These are phyloP conservation scores for Claviceps lovelessii DNA, from an alignment of 2,329 filamentous ascomycete species.

Conservation along the genomic window DNA sequence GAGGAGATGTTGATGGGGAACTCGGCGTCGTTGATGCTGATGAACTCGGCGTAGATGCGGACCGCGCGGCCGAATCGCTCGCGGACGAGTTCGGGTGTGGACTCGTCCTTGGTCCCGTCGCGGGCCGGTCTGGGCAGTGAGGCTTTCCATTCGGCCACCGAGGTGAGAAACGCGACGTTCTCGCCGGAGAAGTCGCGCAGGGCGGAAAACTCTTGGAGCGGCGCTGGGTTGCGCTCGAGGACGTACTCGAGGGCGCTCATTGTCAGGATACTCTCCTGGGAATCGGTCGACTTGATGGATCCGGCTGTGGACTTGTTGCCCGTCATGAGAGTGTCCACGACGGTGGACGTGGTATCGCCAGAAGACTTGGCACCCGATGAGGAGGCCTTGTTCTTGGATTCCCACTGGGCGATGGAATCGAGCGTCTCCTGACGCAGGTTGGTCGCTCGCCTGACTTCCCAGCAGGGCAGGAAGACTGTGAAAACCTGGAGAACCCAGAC, in stretches of 20 bases:
- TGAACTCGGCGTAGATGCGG: constrained; percentile 45
- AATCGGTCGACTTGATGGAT: constrained; percentile 8
- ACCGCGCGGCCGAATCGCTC: constrained; percentile 43
- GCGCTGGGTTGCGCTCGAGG: constrained; percentile 41
- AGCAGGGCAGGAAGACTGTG: constrained; percentile 47
- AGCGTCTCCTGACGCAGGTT: constrained; percentile 27
- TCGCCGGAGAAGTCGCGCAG: constrained; percentile 55
- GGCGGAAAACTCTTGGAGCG: constrained; percentile 50
- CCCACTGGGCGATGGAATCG: constrained; percentile 30
- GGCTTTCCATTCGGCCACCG: constrained; percentile 41
- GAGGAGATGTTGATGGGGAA: constrained; percentile 53
- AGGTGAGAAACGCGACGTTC: constrained; percentile 52
- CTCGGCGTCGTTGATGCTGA: constrained; percentile 43
- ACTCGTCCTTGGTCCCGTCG: constrained; percentile 10
- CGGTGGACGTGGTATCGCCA: constrained; percentile 10
- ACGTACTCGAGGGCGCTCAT: constrained; percentile 50
- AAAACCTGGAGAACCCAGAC: constrained; percentile 47
- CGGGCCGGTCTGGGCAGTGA: constrained; percentile 14
- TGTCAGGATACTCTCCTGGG: constrained; percentile 33
- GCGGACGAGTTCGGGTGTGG: constrained; percentile 19
- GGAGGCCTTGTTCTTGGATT: constrained; percentile 20
- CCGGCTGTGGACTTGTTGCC: constrained; percentile 16
- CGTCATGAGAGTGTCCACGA: constrained; percentile 14
- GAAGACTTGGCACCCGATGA: constrained; percentile 9
- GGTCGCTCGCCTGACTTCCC: constrained; percentile 35